phyloP scores from a whole-genome alignment of 1,139 yeast genomes.

The Suhomyces wounanorum region DNA sequence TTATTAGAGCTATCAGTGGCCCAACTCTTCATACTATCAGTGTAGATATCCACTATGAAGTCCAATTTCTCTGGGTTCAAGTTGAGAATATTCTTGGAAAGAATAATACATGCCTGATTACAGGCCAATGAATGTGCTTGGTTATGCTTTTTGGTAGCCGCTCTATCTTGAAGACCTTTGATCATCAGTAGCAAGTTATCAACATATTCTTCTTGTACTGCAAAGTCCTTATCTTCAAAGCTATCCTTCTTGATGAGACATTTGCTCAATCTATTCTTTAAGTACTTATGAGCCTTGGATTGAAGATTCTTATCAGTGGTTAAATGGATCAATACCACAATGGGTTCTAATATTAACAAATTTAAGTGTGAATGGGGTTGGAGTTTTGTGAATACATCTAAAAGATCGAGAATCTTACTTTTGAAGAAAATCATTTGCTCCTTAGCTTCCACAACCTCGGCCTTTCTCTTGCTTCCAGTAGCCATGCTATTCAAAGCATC shows the following conservation, averaged over 20 bases:
- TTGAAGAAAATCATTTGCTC: slow-evolving; percentile 81
- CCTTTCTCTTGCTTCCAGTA: slow-evolving; percentile 68
- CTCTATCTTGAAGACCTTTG: slow-evolving; percentile 40
- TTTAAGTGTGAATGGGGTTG: slow-evolving; percentile 47
- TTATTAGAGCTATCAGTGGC: slow-evolving; percentile 48
- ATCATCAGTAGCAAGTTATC: slow-evolving; percentile 28
- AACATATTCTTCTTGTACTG: slow-evolving; percentile 20
- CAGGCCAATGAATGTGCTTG: slow-evolving; percentile 57
- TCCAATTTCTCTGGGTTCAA: slow-evolving; percentile 35
- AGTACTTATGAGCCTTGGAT: slow-evolving; percentile 69
- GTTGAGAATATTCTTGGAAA: slow-evolving; percentile 56
- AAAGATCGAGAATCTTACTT: slow-evolving; percentile 71
- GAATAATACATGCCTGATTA: slow-evolving; percentile 61
- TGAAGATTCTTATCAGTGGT: slow-evolving; percentile 74
- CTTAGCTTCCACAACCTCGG: slow-evolving; percentile 73
- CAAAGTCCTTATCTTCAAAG: slow-evolving; percentile 16
- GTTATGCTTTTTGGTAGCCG: slow-evolving; percentile 43
- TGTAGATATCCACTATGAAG: slow-evolving; percentile 56
- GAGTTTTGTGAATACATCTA: slow-evolving; percentile 59
- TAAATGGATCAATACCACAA: slow-evolving; percentile 59
- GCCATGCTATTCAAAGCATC: slow-evolving; percentile 53
- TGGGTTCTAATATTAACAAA: slow-evolving; percentile 55
- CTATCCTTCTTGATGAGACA: slow-evolving; percentile 34
- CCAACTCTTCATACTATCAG: slow-evolving; percentile 62
- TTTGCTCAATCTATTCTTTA: slow-evolving; percentile 67